phyloP scores from a whole-genome alignment of 805 yeast genomes.

The Starmerella etchellsii region DNA sequence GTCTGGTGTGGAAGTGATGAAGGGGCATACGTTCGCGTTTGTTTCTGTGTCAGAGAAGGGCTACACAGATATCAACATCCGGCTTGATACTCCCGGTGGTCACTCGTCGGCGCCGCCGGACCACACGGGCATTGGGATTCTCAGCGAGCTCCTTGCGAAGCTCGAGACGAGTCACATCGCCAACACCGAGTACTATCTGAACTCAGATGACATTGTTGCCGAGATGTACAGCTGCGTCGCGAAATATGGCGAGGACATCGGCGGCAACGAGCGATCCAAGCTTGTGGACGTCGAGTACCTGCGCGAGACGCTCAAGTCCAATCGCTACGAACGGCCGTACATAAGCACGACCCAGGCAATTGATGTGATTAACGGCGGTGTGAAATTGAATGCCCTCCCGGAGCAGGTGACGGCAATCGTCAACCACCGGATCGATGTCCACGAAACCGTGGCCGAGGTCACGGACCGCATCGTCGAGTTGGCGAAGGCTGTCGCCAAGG shows the following conservation, averaged over 20 bases:
- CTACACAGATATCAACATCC: slow-evolving; percentile 37
- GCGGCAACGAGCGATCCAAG: slow-evolving; percentile 18
- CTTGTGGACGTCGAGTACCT: slow-evolving; percentile 1
- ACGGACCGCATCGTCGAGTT: slow-evolving; percentile 28
- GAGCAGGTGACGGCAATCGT: slow-evolving; percentile 42
- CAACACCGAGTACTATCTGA: slow-evolving; percentile 38
- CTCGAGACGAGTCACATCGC: slow-evolving; percentile 39
- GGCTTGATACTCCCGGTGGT: slow-evolving; percentile 55
- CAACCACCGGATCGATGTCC: slow-evolving; percentile 55
- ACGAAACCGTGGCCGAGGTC: slow-evolving; percentile 36
- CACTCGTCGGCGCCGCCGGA: slow-evolving; percentile 73
- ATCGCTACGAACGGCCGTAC: neutral
- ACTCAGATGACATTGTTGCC: slow-evolving; percentile 31
- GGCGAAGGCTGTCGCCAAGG: slow-evolving; percentile 32
- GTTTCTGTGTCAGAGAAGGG: slow-evolving; percentile 55
- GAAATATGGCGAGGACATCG: slow-evolving; percentile 31
- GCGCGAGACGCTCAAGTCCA: neutral
- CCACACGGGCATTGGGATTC: slow-evolving; percentile 67
- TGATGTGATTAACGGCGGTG: slow-evolving; percentile 57
- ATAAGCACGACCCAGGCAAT: slow-evolving; percentile 48
- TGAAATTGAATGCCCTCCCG: slow-evolving; percentile 65
- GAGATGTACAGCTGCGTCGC: slow-evolving; percentile 48
- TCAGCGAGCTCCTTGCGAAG: slow-evolving; percentile 42
- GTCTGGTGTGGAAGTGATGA: slow-evolving; percentile 29
- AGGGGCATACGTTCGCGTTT: slow-evolving; percentile 40